Evolutionary conservation across 1,284 basidiomycete genomes (phyloP), one percentile per base, ranked within the genome.

Genomic region (Fistulinella cinereoalba): DNA sequence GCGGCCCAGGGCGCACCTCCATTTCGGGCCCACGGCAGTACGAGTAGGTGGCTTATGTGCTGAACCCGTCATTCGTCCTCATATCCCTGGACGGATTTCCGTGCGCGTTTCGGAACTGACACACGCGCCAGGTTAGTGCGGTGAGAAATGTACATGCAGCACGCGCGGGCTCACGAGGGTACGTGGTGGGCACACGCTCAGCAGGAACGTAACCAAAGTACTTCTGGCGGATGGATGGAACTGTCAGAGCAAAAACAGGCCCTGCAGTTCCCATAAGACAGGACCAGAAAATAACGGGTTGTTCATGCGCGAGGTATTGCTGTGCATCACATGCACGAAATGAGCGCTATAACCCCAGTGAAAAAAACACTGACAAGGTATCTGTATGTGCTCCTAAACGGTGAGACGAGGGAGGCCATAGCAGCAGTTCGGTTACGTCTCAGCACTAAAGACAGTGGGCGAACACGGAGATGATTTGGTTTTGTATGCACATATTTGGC

Each of bases 201-300:
- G 87, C 70, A 4, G 81, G 81, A 57, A 76, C 77, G 67, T 85
- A 94, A 29, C 94, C 94, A 56, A 83, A 65, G 41, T 77, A 71
- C 47, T 76, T 70, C 61, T 75, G 81, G 49, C 92, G 84, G 56
- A 96, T 78, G 7, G 88, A 84, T 11, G 94, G 93, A 11, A 97
- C 80, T 38, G 77, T 73, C 33, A 91, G 57, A 41, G 88, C 87
- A 64, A 91, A 72, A 22, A 86, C 67, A 12, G 94, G 94, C 3
- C 93, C 93, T 67, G 79, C 72, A 44, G 72, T 62, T 37, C 93
- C 94, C 50, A 97, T 70, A 43, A 84, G 68, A 64, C 87, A 76
- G 7, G 92, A 90, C 73, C 85, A 97, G 75, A 96, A 95, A 67
- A 97, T 81, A 61, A 92, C 88, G 29, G 94, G 93, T 58, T 83